Conservation (phyloP, 2,329 filamentous ascomycete genomes). For the Curvularia eragrostidis region DNA sequence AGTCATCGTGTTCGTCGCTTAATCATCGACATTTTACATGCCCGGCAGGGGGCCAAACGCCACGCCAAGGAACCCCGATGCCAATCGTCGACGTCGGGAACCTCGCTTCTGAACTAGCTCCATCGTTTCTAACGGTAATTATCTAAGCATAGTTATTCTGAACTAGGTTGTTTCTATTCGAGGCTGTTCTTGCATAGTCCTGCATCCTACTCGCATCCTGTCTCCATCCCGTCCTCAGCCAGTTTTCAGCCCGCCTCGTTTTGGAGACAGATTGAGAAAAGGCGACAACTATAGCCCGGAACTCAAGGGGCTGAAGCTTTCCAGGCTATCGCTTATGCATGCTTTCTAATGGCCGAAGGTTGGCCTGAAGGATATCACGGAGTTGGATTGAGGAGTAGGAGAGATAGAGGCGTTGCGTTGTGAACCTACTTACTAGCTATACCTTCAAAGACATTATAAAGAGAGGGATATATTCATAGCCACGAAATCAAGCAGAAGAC, state of each 20-base stretch:
- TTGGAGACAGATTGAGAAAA: not conserved
- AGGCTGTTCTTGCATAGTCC: not conserved
- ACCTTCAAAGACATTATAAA: not conserved
- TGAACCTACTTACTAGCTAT: not conserved
- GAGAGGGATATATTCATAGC: not conserved
- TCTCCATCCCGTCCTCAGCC: not conserved
- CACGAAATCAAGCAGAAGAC: not conserved
- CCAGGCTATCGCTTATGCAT: not conserved
- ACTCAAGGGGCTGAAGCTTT: not conserved
- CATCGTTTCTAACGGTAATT: not conserved
- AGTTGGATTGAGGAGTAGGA: not conserved
- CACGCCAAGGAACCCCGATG: not conserved
- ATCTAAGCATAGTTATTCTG: not conserved
- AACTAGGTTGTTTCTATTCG: not conserved
- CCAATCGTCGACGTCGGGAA: not conserved
- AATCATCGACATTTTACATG: slow-evolving; percentile 1
- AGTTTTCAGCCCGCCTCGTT: not conserved
- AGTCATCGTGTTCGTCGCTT: not conserved
- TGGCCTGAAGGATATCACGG: not conserved
- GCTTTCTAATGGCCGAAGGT: not conserved
- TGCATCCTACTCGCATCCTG: not conserved
- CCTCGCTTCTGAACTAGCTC: not conserved
- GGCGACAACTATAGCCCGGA: too few relatives aligned
- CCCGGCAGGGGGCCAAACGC: not conserved
- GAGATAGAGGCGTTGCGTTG: not conserved